Base-by-base conservation (phyloP, 1,284 basidiomycete genomes). In the Mrakiaceae sp. region DNA sequence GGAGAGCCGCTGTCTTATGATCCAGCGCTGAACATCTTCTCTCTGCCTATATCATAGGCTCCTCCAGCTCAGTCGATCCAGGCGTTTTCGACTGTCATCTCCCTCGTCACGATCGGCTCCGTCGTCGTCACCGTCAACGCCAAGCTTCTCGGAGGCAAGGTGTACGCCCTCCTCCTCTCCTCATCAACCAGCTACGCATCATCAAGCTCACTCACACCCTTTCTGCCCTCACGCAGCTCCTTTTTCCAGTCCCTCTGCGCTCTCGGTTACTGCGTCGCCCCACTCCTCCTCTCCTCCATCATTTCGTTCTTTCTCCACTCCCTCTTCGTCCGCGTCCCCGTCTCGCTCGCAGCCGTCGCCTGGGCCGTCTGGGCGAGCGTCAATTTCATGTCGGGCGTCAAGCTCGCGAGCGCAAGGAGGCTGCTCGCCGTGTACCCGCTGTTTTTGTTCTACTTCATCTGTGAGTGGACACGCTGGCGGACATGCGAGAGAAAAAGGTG, bases 181-280 rank as follows among this genome's bases (percentile, higher is more conserved):
- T 27, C 27, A 27, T 27, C 27, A 27, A 27, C 27, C 27, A 27
- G 27, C 27, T 27, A 2, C 27, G 27, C 27, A 27, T 27, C 2
- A 27, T 27, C 27, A 27, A 27, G 27, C 27, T 49, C 12, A 48
- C 51, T 48, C 49, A 14, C 46, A 6, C 61, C n/a, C 39, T 54
- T 44, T 10, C 14, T 9, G 5, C 14, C 42, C 7, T 40, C 10
- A 39, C 63, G 39, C 73, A 93, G 90, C 8, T 94, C 92, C 0
- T 94, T 97, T 80, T 95, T 97, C 79, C 93, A 97, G 75, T 90
- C 88, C 55, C 79, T 97, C 7, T 96, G 93, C 71, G 92, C 87
- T 42, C 80, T 96, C 10, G 93, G 81, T 0, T 96, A 96, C 72
- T 94, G 92, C 71, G 82, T 95, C 64, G 91, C 90, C 2, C 92